Evolutionary conservation across 176 grass and related monocot species (phyloP).

Genomic region (Carex littledalei): DNA sequence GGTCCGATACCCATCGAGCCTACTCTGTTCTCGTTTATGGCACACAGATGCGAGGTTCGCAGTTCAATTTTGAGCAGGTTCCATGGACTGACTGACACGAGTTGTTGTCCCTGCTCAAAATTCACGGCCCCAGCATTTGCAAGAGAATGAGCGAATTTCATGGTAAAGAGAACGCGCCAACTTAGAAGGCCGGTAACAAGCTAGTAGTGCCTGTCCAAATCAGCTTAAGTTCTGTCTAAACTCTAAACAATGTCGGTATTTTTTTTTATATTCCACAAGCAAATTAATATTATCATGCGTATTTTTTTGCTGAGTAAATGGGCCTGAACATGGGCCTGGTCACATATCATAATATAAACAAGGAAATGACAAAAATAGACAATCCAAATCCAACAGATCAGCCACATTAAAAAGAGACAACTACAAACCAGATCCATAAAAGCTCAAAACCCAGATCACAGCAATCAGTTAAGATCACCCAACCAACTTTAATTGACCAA

Average conservation of each 20-base stretch:
- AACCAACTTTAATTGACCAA: neutral
- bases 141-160: neutral
- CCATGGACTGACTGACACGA: neutral
- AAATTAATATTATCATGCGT: neutral
- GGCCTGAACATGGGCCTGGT: neutral
- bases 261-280: neutral
- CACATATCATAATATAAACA: neutral
- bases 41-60: neutral
- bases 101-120: neutral
- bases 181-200: neutral
- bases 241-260: no score
- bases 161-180: neutral
- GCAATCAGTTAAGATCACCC: neutral
- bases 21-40: neutral
- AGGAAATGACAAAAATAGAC: neutral
- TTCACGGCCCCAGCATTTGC: no score
- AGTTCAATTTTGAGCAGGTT: neutral
- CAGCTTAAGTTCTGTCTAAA: neutral
- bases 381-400: neutral
- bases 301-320: neutral
- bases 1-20: no score
- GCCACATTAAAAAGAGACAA: neutral
- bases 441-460: neutral
- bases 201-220: neutral
- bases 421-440: neutral